These are phyloP conservation scores for Candida nitratophila DNA, from an alignment of 805 yeast species.

Conservation along the genomic window DNA sequence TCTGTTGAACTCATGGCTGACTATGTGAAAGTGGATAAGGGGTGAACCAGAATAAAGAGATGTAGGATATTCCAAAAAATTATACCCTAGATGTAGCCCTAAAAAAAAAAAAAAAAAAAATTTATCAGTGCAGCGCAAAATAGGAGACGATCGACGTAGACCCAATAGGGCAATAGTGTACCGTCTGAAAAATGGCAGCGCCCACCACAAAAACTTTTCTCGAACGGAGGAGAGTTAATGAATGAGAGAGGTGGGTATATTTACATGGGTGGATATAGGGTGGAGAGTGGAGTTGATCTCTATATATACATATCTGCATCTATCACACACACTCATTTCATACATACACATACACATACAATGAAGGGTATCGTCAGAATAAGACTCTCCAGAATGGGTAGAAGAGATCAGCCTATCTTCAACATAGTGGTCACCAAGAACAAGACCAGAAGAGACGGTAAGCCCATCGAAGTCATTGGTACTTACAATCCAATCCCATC, in stretches of 20 bases:
- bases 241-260: too few relatives aligned
- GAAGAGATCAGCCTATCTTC: conserved; percentile 79
- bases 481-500: conserved; percentile 82
- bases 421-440: conserved; percentile 85
- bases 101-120: background rate
- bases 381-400: conserved; percentile 88
- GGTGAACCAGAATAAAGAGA: background rate
- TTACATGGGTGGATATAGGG: too few relatives aligned
- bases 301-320: too few relatives aligned
- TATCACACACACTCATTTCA: too few relatives aligned
- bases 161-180: background rate
- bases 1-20: conserved; percentile 4
- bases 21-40: background rate
- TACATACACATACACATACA: background rate
- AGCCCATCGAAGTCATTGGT: conserved; percentile 93
- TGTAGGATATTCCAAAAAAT: background rate
- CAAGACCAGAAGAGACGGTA: conserved; percentile 70
- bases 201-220: background rate
- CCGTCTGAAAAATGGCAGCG: background rate
- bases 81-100: background rate
- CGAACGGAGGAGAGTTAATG: background rate
- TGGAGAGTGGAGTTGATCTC: too few relatives aligned
- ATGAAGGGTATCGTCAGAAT: conserved; percentile 77
- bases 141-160: too few relatives aligned
- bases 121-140: background rate